Conservation (phyloP, 1,284 basidiomycete species). For the Cryptococcus amylolentus region DNA sequence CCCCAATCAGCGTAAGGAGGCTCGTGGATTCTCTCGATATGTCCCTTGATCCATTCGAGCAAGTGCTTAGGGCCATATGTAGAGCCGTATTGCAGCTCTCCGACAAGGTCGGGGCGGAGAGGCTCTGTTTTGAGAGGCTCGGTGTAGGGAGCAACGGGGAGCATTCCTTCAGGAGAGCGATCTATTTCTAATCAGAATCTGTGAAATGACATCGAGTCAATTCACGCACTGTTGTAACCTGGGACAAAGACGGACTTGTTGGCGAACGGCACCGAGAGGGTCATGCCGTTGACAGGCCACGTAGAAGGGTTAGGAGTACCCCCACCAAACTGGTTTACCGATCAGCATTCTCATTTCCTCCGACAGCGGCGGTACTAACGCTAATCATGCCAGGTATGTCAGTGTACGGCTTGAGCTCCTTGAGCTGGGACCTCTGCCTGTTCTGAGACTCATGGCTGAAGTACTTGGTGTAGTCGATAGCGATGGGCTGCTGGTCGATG, state of each 20-base stretch:
- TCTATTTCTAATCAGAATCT: constrained; percentile 3
- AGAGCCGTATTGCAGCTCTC: constrained; percentile 36
- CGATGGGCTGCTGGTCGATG: constrained; percentile 8
- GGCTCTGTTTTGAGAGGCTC: constrained; percentile 22
- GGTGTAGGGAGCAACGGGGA: constrained; percentile 24
- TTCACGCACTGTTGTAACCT: constrained; percentile 28
- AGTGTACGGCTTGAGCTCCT: constrained; percentile 25
- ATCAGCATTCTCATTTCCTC: background rate
- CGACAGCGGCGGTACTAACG: constrained; percentile 15
- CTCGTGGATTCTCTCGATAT: constrained; percentile 26
- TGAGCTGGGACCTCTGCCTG: constrained; percentile 20
- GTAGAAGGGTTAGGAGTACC: constrained; percentile 37
- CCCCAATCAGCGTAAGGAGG: constrained; percentile 35
- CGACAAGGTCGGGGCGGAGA: constrained; percentile 27
- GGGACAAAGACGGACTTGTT: constrained; percentile 36
- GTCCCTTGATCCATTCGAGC: constrained; percentile 32
- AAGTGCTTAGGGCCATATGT: constrained; percentile 33
- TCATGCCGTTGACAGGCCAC: constrained; percentile 42
- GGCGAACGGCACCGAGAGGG: constrained; percentile 36
- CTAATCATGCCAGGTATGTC: constrained; percentile 30
- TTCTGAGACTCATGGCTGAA: constrained; percentile 16
- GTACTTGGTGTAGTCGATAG: constrained; percentile 20
- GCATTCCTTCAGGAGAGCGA: constrained; percentile 19
- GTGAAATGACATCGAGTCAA: background rate
- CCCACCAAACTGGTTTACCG: constrained; percentile 27